Percentiles rank a stretch among this genome's conserved stretches.
Evolutionary conservation across 345 rosid species (phyloP).

Genomic region (Lagerstroemia speciosa): DNA sequence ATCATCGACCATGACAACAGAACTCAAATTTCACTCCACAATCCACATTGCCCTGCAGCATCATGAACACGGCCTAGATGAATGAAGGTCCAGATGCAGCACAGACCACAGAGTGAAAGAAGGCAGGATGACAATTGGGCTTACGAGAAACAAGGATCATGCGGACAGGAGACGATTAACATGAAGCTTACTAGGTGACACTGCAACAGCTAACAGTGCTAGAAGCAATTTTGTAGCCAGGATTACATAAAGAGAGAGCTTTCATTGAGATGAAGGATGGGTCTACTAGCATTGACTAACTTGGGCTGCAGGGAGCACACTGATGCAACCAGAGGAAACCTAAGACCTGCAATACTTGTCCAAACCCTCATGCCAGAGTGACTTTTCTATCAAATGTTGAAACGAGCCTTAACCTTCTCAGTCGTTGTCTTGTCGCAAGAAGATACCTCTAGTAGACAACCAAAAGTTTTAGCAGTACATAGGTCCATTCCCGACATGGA

Average conservation of each 20-base stretch:
- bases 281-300: no score
- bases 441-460: background rate
- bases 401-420: background rate
- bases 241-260: no score
- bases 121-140: no score
- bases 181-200: no score
- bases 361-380: background rate
- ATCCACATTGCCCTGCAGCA: background rate
- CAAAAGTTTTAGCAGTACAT: background rate
- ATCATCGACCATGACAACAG: background rate
- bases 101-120: no score
- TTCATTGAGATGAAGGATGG: no score
- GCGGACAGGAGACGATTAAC: no score
- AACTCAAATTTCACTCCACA: background rate
- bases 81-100: background rate
- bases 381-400: background rate
- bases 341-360: background rate
- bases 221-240: no score
- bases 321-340: background rate
- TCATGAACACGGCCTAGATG: background rate
- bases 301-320: no score
- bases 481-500: background rate
- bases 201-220: no score
- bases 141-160: no score
- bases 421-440: background rate